Evolutionary conservation across 257 asterid species (phyloP).

Genomic region (Coffea canephora): DNA sequence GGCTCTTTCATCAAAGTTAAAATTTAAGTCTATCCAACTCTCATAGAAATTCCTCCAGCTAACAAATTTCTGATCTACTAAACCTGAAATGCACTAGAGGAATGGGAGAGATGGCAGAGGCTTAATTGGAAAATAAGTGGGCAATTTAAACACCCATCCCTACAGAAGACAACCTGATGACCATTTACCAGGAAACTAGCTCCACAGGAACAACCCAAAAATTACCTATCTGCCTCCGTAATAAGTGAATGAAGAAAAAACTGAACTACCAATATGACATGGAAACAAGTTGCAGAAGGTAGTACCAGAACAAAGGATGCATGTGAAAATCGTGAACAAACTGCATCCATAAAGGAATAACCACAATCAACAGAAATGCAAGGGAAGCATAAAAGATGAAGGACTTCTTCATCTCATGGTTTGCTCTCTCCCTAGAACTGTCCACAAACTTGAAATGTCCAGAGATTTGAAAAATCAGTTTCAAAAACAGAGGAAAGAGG

Average conservation of each 20-base stretch:
- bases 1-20: background rate
- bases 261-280: background rate
- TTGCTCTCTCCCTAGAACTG: constrained; percentile 28
- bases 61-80: background rate
- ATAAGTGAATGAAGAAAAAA: background rate
- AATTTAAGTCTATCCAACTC: background rate
- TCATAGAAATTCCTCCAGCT: background rate
- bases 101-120: background rate
- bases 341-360: constrained; percentile 90
- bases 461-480: constrained; percentile 39
- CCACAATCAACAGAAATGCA: constrained; percentile 41
- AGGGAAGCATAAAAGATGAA: constrained; percentile 56
- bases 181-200: background rate
- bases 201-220: background rate
- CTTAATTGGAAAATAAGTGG: background rate
- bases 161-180: background rate
- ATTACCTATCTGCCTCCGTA: background rate
- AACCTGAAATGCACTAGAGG: background rate
- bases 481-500: constrained; percentile 60
- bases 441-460: constrained; percentile 35
- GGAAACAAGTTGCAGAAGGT: background rate
- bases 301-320: constrained; percentile 81
- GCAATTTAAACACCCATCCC: background rate
- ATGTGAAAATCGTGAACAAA: constrained; percentile 61
- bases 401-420: constrained; percentile 54